Base-by-base conservation (phyloP, 306 rosid species). In the Nissolia schottii region DNA sequence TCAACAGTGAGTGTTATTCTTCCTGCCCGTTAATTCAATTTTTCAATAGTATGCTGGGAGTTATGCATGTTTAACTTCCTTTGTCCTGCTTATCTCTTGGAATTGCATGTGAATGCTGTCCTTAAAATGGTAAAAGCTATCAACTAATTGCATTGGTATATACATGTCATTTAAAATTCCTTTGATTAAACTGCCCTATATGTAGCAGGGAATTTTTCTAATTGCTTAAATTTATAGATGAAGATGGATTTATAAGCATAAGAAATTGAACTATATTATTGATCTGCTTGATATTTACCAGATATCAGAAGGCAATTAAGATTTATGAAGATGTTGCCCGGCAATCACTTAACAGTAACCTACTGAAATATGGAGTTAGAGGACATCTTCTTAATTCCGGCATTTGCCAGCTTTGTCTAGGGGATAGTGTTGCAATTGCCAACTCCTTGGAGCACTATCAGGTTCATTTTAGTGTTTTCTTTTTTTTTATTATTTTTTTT, bases 361-460 rank as follows among this genome's bases (percentile, higher is more conserved):
- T 95, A 82, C 84, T 91, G 48, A 95, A 91, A 77, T 95, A 95
- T 77, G 97, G 99, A 81, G 99, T 91, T 14, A 95, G 89, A 77
- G 99, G 97, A 29, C 92, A 95, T 83, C 96, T 95, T 82, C 97
- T 95, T 29, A 91, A 88, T 84, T 84, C 96, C 73, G 99, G 99
- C 31, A 61, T 95, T 61, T 95, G 97, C 80, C 96, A 87, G 63
- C 96, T 95, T 46, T 92, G 90, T 77, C 78, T 56, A 74, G 90
- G 82, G 27, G 99, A 95, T 49, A 77, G 80, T 38, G 89, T 95
- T 45, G 99, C 97, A 62, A 85, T 88, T 51, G 74, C 85, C 78
- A 91, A 95, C 14, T 68, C 93, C 11, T 91, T 95, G 78, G 99
- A 95, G 85, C 87, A 80, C 60, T 95, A 91, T 61, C 93, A 89